A percentile compares a stretch with the other conserved stretches of the same genome.
Conservation (phyloP, 306 rosid genomes). For the Biancaea sappan region DNA sequence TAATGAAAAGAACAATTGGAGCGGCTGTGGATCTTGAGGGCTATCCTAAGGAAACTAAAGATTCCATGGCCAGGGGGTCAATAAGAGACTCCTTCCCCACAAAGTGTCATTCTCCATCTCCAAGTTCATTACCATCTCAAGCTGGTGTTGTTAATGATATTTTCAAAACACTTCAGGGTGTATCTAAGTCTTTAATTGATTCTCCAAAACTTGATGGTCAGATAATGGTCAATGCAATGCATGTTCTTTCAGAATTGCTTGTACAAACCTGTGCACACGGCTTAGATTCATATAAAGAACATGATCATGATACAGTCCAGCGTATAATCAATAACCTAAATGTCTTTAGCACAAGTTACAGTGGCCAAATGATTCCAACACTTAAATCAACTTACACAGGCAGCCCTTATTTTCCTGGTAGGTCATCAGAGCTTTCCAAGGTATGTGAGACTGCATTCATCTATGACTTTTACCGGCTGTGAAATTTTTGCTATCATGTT, state of each 20-base stretch:
- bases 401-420: slow-evolving; percentile 32
- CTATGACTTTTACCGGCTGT: not conserved
- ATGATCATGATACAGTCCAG: slow-evolving; percentile 41
- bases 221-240: slow-evolving; percentile 47
- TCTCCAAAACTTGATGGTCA: slow-evolving; percentile 49
- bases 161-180: slow-evolving; percentile 37
- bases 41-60: slow-evolving; percentile 34
- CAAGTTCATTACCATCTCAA: slow-evolving; percentile 35
- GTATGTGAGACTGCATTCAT: slow-evolving; percentile 39
- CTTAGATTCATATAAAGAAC: slow-evolving; percentile 38
- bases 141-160: slow-evolving; percentile 36
- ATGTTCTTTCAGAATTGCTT: slow-evolving; percentile 60
- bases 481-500: not conserved
- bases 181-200: slow-evolving; percentile 48
- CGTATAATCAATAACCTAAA: slow-evolving; percentile 55
- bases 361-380: slow-evolving; percentile 37
- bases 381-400: slow-evolving; percentile 39
- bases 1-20: slow-evolving; percentile 25
- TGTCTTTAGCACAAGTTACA: slow-evolving; percentile 36
- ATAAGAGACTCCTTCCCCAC: slow-evolving; percentile 27
- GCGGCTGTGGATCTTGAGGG: slow-evolving; percentile 22
- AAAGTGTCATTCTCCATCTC: slow-evolving; percentile 26
- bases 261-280: slow-evolving; percentile 44
- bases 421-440: slow-evolving; percentile 47
- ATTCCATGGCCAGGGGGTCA: slow-evolving; percentile 30